Percentiles rank a stretch among this genome's conserved stretches.
Conservation (phyloP, 768 basidiomycete species). For the Boletus sensibilis region DNA sequence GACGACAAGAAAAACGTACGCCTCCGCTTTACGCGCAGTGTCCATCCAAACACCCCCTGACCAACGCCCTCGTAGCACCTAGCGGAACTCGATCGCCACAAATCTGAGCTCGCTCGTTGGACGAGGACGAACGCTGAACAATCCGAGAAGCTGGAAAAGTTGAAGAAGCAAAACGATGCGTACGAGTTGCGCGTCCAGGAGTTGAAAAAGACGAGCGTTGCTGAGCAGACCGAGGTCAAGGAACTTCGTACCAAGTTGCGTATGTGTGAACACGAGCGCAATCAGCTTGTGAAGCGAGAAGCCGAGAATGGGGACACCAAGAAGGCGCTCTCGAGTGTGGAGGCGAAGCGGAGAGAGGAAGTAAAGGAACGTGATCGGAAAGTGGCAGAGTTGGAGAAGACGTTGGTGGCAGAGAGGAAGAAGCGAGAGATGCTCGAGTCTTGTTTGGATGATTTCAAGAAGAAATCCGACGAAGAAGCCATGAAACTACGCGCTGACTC, state of each 20-base stretch:
- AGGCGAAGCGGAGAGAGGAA: slow-evolving; percentile 56
- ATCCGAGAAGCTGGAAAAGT: slow-evolving; percentile 53
- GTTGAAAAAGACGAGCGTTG: slow-evolving; percentile 46
- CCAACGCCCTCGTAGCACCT: slow-evolving; percentile 47
- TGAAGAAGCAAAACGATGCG: slow-evolving; percentile 58
- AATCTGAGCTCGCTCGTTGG: slow-evolving; percentile 50
- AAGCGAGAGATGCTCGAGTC: slow-evolving; percentile 48
- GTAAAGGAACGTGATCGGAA: slow-evolving; percentile 50
- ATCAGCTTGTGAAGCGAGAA: slow-evolving; percentile 50
- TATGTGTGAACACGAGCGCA: slow-evolving; percentile 54
- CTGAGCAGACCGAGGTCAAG: slow-evolving; percentile 62
- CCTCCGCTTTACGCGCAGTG: neutral
- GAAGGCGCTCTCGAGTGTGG: slow-evolving; percentile 47
- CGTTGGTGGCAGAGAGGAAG: slow-evolving; percentile 48
- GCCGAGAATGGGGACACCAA: slow-evolving; percentile 51
- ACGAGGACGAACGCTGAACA: slow-evolving; percentile 52
- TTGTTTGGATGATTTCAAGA: slow-evolving; percentile 42
- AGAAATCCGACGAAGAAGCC: slow-evolving; percentile 42
- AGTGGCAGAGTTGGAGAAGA: slow-evolving; percentile 57
- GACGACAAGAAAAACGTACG: slow-evolving; percentile 67
- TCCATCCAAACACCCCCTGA: neutral
- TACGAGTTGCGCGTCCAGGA: slow-evolving; percentile 63
- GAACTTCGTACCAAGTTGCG: slow-evolving; percentile 60
- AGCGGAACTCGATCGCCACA: slow-evolving; percentile 57
- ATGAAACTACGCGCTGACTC: slow-evolving; percentile 34